A percentile compares a stretch with the other conserved stretches of the same genome.
phyloP scores from a whole-genome alignment of 129 eudicot species.

The Flaveria ramosissima region DNA sequence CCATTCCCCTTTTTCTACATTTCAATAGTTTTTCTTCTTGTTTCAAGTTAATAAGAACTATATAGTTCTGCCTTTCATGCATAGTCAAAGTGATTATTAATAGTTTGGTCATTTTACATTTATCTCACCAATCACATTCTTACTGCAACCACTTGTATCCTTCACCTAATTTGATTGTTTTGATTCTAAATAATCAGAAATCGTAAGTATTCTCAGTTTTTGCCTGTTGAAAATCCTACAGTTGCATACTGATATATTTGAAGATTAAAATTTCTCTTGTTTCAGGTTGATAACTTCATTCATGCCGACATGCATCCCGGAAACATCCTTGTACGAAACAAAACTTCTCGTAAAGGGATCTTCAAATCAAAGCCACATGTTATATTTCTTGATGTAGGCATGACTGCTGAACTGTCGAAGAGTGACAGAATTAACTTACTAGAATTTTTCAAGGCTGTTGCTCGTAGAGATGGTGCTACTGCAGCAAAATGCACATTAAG shows the following conservation, averaged over 20 bases:
- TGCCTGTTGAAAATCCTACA: background rate
- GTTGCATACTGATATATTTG: background rate
- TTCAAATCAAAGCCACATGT: slow-evolving; percentile 91
- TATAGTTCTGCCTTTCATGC: background rate
- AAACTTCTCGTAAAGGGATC: slow-evolving; percentile 56
- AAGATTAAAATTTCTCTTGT: background rate
- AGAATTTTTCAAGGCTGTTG: slow-evolving; percentile 91
- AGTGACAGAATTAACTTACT: slow-evolving; percentile 60
- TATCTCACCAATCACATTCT: background rate
- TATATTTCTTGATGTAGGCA: slow-evolving; percentile 86
- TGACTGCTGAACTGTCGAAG: slow-evolving; percentile 91
- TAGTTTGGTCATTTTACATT: background rate
- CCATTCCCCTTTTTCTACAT: background rate
- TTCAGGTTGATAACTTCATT: slow-evolving; percentile 91
- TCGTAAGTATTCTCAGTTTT: background rate
- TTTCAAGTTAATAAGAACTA: background rate
- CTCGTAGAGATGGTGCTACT: slow-evolving; percentile 81
- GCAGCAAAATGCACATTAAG: slow-evolving; percentile 75
- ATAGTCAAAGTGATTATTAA: background rate
- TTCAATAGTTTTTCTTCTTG: background rate
- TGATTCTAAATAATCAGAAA: background rate
- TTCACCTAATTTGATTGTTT: background rate
- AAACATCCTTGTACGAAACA: slow-evolving; percentile 83
- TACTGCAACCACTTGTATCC: background rate
- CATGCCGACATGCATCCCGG: slow-evolving; percentile 99